Conservation (phyloP, 331 rosid genomes). For the Malus hybrid region DNA sequence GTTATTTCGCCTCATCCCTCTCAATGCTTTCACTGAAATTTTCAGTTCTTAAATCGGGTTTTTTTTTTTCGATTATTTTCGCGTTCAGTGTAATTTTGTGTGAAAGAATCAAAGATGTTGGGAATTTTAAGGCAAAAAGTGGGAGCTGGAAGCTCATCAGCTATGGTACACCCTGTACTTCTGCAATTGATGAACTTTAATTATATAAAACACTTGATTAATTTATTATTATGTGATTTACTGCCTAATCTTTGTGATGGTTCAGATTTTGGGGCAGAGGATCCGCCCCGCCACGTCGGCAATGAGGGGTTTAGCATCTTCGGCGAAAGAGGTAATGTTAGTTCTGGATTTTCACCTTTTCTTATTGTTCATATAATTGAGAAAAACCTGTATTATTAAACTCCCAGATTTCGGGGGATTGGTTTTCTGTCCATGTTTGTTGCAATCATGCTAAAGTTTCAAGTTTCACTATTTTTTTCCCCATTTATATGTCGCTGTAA, state of each 20-base stretch:
- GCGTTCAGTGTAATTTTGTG: not conserved
- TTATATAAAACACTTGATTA: not conserved
- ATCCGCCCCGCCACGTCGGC: slow-evolving; percentile 51
- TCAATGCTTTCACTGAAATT: not conserved
- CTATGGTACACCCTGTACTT: slow-evolving; percentile 21
- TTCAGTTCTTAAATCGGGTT: not conserved
- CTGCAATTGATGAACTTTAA: not conserved
- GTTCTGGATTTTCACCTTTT: not conserved
- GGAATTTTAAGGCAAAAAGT: too few relatives aligned
- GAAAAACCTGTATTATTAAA: not conserved
- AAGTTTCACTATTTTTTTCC: not conserved
- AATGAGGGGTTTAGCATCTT: slow-evolving; percentile 52
- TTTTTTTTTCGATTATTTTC: not conserved
- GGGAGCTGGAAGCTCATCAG: not conserved
- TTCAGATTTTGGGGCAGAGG: slow-evolving; percentile 23
- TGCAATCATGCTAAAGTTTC: too few relatives aligned
- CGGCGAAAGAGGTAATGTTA: slow-evolving; percentile 58
- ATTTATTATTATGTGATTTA: not conserved
- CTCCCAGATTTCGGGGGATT: not conserved
- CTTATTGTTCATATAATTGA: not conserved
- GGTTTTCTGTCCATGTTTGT: too few relatives aligned
- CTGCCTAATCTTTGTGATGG: not conserved
- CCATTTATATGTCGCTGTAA: not conserved
- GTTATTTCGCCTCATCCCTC: not conserved
- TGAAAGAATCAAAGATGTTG: not conserved